Evolutionary conservation across 2,329 filamentous ascomycete genomes (phyloP).

Genomic region (Samsoniella hepiali): DNA sequence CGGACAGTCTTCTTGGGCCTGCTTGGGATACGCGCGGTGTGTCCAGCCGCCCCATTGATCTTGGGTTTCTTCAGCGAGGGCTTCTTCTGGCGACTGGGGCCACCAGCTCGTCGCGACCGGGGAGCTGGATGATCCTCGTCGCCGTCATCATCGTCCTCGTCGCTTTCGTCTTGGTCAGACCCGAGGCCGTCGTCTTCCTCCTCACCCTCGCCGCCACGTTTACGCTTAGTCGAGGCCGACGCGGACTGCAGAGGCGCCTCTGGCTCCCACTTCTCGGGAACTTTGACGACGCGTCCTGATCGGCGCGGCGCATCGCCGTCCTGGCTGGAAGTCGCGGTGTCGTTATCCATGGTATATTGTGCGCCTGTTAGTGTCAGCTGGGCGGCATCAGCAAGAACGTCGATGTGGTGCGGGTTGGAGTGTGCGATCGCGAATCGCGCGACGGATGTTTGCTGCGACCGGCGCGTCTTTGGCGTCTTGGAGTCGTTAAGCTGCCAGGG

Average conservation of each 20-base stretch:
- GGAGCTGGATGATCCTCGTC: slow-evolving; percentile 40
- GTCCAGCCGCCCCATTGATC: slow-evolving; percentile 48
- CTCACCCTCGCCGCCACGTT: slow-evolving; percentile 49
- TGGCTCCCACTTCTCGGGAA: slow-evolving; percentile 57
- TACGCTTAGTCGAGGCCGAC: slow-evolving; percentile 53
- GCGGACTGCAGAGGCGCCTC: slow-evolving; percentile 40
- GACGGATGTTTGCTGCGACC: slow-evolving; percentile 27
- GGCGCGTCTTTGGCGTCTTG: slow-evolving; percentile 27
- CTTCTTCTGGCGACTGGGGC: slow-evolving; percentile 48
- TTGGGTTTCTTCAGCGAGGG: slow-evolving; percentile 63
- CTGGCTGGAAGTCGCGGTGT: slow-evolving; percentile 51
- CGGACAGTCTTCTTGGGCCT: slow-evolving; percentile 55
- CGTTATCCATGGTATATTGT: slow-evolving; percentile 50
- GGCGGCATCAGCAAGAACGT: slow-evolving; percentile 23
- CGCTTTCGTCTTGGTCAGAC: slow-evolving; percentile 42
- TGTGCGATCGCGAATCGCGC: slow-evolving; percentile 27
- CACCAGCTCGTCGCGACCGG: slow-evolving; percentile 40
- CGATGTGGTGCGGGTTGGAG: neutral
- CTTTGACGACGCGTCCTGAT: slow-evolving; percentile 64
- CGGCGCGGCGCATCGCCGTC: slow-evolving; percentile 57
- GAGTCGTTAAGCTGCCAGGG: slow-evolving; percentile 15
- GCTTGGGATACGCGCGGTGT: slow-evolving; percentile 46
- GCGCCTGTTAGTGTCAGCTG: neutral
- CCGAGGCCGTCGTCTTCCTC: slow-evolving; percentile 46
- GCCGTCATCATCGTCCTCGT: slow-evolving; percentile 47